phyloP scores from a whole-genome alignment of 2,329 filamentous ascomycete genomes.

The Claviceps citrina region DNA sequence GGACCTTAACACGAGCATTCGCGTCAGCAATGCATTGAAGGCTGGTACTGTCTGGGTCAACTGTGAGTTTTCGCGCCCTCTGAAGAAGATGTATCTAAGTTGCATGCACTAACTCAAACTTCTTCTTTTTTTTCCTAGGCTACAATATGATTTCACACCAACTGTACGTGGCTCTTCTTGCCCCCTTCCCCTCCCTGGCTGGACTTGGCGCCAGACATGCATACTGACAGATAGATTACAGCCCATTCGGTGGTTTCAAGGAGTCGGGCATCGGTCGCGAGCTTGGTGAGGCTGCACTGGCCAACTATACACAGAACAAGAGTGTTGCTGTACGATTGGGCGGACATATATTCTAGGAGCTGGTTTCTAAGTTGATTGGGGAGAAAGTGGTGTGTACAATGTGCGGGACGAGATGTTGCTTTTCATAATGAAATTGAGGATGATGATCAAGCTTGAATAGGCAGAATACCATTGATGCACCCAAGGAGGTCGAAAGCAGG shows the following conservation, averaged over 20 bases:
- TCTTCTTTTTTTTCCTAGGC: conserved; percentile 12
- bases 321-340: conserved; percentile 37
- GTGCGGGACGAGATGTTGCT: background rate
- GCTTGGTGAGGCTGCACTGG: conserved; percentile 50
- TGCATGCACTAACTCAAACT: background rate
- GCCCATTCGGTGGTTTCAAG: conserved; percentile 63
- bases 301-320: conserved; percentile 56
- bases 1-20: conserved; percentile 67
- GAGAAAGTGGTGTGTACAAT: background rate
- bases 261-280: conserved; percentile 66
- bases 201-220: background rate
- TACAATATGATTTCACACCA: conserved; percentile 41
- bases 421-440: background rate
- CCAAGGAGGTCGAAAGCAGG: no score
- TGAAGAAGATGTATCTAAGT: background rate
- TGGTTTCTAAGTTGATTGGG: background rate
- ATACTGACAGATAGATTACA: conserved; percentile 3
- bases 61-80: conserved; percentile 14
- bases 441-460: no score
- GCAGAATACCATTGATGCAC: no score
- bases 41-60: conserved; percentile 52
- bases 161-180: conserved; percentile 1
- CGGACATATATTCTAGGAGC: conserved; percentile 11
- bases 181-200: background rate
- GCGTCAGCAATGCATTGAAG: conserved; percentile 58